phyloP scores from a whole-genome alignment of 192 early-diverging fungal species.

The Haplosporangium gracile region DNA sequence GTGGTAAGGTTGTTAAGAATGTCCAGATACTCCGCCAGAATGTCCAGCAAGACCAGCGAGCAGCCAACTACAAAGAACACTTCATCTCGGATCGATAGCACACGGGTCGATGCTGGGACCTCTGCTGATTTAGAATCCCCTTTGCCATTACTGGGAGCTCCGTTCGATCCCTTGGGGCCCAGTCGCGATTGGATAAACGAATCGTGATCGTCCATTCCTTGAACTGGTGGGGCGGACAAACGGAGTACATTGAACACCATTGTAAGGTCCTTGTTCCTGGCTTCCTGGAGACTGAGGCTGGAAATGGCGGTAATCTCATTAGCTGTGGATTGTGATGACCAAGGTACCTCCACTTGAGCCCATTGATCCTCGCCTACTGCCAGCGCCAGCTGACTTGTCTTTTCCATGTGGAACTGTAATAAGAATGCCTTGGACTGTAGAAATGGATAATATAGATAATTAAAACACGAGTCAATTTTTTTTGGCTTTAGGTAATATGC shows the following conservation, averaged over 20 bases:
- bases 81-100: conserved; percentile 80
- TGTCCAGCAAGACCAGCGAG: conserved; percentile 90
- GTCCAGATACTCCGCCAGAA: conserved; percentile 92
- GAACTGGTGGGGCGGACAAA: conserved; percentile 23
- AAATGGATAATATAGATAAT: not conserved
- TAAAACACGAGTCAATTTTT: not conserved
- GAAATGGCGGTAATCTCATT: conserved; percentile 76
- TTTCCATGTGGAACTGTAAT: conserved; percentile 94
- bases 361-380: conserved; percentile 98
- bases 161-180: conserved; percentile 18
- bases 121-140: conserved; percentile 25
- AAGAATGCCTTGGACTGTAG: conserved; percentile 89
- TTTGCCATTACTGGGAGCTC: conserved; percentile 14
- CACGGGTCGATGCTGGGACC: conserved; percentile 61
- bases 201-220: conserved; percentile 30
- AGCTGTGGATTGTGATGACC: conserved; percentile 92
- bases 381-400: conserved; percentile 85
- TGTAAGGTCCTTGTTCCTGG: conserved; percentile 55
- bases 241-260: conserved; percentile 49
- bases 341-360: conserved; percentile 92
- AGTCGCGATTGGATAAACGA: conserved; percentile 15
- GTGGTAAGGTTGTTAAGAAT: conserved; percentile 84
- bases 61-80: conserved; percentile 92
- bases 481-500: not conserved
- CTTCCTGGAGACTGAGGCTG: conserved; percentile 52